A percentile compares a stretch with the other conserved stretches of the same genome.
Conservation (phyloP, 1,284 basidiomycete species). For the Moniliophthora roreri region DNA sequence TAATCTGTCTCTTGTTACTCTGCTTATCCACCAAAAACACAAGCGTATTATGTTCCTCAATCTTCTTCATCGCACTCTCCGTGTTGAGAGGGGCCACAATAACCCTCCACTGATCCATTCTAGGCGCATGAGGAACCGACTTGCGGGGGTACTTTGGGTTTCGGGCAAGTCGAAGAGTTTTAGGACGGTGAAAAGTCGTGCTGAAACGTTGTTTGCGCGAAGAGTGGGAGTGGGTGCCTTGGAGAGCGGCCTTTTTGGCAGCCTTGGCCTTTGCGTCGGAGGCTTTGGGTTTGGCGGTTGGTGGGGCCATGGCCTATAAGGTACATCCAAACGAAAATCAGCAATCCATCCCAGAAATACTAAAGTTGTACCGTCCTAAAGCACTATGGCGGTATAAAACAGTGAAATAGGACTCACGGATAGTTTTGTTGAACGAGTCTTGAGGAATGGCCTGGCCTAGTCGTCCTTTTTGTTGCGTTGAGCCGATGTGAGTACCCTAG, state of each 20-base stretch:
- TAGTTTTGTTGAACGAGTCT: no score
- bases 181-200: constrained; percentile 96
- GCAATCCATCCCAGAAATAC: constrained; percentile 10
- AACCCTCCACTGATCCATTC: constrained; percentile 97
- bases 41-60: constrained; percentile 99
- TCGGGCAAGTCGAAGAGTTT: constrained; percentile 87
- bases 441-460: no score
- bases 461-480: no score
- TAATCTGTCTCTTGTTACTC: constrained; percentile 98
- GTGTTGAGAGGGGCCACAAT: constrained; percentile 87
- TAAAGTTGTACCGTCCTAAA: no score
- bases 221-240: constrained; percentile 78
- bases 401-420: no score
- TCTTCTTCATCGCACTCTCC: constrained; percentile 95
- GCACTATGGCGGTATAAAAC: no score
- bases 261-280: constrained; percentile 82
- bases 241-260: constrained; percentile 96
- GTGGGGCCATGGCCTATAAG: no score
- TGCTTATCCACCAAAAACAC: constrained; percentile 97
- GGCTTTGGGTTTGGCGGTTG: no score
- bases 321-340: background rate
- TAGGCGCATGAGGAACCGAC: constrained; percentile 89
- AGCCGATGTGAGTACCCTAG: no score
- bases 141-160: constrained; percentile 94
- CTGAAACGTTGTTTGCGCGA: constrained; percentile 84